Evolutionary conservation across 108 stramenopile genomes (phyloP), one percentile per base, ranked within the genome.

Genomic region (Cyclotella distinguenda): DNA sequence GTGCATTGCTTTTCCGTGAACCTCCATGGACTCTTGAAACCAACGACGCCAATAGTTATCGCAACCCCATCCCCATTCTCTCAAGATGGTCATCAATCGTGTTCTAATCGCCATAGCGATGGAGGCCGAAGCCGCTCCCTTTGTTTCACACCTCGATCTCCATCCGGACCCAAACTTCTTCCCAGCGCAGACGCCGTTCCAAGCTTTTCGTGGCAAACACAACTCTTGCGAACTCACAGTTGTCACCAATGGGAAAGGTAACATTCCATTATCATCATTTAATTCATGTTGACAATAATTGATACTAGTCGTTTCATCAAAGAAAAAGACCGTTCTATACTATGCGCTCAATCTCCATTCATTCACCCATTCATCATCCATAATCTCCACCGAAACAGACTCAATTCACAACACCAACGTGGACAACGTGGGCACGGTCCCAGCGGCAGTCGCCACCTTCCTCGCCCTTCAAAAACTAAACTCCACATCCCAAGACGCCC

Each of bases 351-450:
- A n/a, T n/a, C n/a, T n/a, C n/a, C n/a, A n/a, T n/a, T n/a, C n/a
- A n/a, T n/a, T n/a, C n/a, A n/a, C n/a, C n/a, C n/a, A n/a, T n/a
- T n/a, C n/a, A n/a, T n/a, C n/a, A n/a, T n/a, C n/a, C n/a, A n/a
- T n/a, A n/a, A n/a, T n/a, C n/a, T n/a, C n/a, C n/a, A n/a, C n/a
- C n/a, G n/a, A n/a, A n/a, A n/a, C n/a, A n/a, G n/a, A n/a, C n/a
- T 18, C 34, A 0, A 79, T 90, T 2, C 84, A 94, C 28, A 84
- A 77, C 21, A 95, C 91, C 9, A 88, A 88, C 12, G 94, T 95
- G 2, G 96, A 97, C 81, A 93, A 97, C 68, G 90, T 93, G 23
- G 98, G 98, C 16, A 99, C 98, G 0, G 92, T 95, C 6, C 82
- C 95, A 3, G 95, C 96, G 0, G 74, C 85, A 0, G 45, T 97